phyloP scores from a whole-genome alignment of 768 basidiomycete genomes.

The Dioszegia hungarica region DNA sequence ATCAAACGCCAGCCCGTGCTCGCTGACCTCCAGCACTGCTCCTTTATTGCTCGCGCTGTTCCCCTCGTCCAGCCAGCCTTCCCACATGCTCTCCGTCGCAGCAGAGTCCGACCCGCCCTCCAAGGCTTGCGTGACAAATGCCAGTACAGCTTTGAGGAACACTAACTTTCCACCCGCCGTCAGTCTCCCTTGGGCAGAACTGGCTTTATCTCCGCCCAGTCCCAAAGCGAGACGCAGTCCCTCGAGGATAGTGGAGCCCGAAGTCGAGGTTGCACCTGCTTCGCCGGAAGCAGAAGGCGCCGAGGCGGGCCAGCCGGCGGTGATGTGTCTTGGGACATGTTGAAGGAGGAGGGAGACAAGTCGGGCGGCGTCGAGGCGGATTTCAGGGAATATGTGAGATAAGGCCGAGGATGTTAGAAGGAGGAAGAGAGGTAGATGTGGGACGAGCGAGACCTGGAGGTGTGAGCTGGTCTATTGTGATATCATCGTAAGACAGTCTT shows the following conservation, averaged over 20 bases:
- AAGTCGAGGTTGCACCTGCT: constrained; percentile 15
- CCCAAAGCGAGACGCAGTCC: constrained; percentile 45
- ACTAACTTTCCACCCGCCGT: constrained; percentile 34
- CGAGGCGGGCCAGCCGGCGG: constrained; percentile 60
- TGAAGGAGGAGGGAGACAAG: constrained; percentile 72
- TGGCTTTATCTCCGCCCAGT: constrained; percentile 37
- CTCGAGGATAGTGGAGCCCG: constrained; percentile 38
- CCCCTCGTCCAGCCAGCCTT: constrained; percentile 18
- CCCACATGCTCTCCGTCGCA: constrained; percentile 10
- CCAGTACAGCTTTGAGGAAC: constrained; percentile 32
- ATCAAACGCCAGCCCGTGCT: neutral
- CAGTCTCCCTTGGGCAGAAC: constrained; percentile 26
- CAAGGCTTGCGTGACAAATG: constrained; percentile 27
- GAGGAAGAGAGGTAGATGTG: constrained; percentile 70
- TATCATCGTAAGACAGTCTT: constrained; percentile 51
- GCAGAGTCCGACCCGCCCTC: neutral
- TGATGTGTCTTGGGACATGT: constrained; percentile 62
- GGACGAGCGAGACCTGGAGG: constrained; percentile 52
- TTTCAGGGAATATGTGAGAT: constrained; percentile 92
- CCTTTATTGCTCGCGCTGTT: constrained; percentile 2
- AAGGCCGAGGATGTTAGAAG: constrained; percentile 86
- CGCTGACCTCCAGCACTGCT: constrained; percentile 8
- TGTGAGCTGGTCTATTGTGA: neutral
- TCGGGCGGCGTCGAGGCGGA: constrained; percentile 80
- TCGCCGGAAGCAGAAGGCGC: constrained; percentile 5